phyloP scores from a whole-genome alignment of 768 basidiomycete species.

The Fibroporia radiculosa region DNA sequence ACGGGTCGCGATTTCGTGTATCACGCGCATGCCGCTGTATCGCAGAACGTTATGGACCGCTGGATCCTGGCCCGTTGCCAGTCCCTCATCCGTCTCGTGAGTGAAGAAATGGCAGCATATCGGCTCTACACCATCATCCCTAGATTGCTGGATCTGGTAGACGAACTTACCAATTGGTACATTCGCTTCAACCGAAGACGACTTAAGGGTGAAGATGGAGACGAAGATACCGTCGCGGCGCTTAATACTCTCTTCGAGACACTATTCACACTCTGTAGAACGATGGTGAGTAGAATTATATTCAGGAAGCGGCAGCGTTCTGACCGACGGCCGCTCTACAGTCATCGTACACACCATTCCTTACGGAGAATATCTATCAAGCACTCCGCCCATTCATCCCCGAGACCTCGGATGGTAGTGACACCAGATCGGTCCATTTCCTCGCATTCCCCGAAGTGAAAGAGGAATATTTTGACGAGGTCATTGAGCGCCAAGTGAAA shows the following conservation, averaged over 20 bases:
- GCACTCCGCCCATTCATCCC: conserved; percentile 82
- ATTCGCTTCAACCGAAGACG: conserved; percentile 97
- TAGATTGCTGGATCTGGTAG: conserved; percentile 84
- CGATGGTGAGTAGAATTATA: conserved; percentile 90
- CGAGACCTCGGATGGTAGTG: conserved; percentile 57
- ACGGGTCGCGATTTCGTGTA: conserved; percentile 75
- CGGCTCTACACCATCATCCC: conserved; percentile 96
- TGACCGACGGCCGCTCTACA: conserved; percentile 22
- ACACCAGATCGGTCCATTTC: conserved; percentile 93
- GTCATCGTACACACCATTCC: conserved; percentile 98
- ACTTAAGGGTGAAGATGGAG: conserved; percentile 90
- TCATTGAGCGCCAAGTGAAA: conserved; percentile 90
- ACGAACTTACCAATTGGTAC: conserved; percentile 99
- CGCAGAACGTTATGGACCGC: conserved; percentile 94
- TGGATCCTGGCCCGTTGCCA: conserved; percentile 99
- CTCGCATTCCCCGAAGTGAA: conserved; percentile 88
- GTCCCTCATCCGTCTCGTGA: conserved; percentile 86
- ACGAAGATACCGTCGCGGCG: conserved; percentile 79
- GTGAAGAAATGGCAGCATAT: conserved; percentile 95
- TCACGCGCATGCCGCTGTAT: conserved; percentile 75
- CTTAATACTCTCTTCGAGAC: conserved; percentile 96
- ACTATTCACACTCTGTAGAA: conserved; percentile 86
- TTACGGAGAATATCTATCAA: conserved; percentile 96
- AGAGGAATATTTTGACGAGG: conserved; percentile 89
- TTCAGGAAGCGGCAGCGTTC: too few species aligned